These are phyloP conservation scores for Rhinocladiella similis DNA, from an alignment of 2,329 filamentous ascomycete species.

Conservation along the genomic window DNA sequence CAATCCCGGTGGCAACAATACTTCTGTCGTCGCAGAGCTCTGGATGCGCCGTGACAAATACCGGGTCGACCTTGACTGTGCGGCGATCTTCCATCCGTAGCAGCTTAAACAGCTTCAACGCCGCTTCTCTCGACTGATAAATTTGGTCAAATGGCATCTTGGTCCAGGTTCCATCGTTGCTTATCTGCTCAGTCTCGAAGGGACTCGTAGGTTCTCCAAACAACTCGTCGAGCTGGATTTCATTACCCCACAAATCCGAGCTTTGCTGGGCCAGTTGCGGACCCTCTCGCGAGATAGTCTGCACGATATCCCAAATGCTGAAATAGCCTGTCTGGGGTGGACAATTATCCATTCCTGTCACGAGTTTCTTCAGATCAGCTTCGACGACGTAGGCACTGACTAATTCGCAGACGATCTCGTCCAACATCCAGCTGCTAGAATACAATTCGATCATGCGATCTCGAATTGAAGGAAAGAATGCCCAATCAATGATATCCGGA, in stretches of 20 bases:
- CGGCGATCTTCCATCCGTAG: constrained; percentile 5
- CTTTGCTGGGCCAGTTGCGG: not conserved
- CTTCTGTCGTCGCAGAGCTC: constrained; percentile 3
- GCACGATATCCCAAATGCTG: constrained; percentile 9
- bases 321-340: constrained; percentile 7
- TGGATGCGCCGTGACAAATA: constrained; percentile 1
- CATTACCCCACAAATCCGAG: not conserved
- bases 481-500: constrained; percentile 8
- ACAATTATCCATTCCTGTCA: not conserved
- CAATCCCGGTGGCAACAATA: constrained; percentile 1
- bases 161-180: not conserved
- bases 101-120: constrained; percentile 7
- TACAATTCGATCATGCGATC: constrained; percentile 6
- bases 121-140: constrained; percentile 1
- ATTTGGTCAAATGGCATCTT: constrained; percentile 5
- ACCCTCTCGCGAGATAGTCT: constrained; percentile 3
- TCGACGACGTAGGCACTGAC: constrained; percentile 6
- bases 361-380: not conserved
- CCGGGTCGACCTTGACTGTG: constrained; percentile 1
- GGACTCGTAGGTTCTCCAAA: constrained; percentile 3
- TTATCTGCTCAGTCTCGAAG: not conserved
- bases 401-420: constrained; percentile 4
- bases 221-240: not conserved
- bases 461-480: constrained; percentile 8
- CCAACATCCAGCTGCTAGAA: constrained; percentile 5